Conservation (phyloP, 2,329 filamentous ascomycete species). For the Fonsecaea pedrosoi region DNA sequence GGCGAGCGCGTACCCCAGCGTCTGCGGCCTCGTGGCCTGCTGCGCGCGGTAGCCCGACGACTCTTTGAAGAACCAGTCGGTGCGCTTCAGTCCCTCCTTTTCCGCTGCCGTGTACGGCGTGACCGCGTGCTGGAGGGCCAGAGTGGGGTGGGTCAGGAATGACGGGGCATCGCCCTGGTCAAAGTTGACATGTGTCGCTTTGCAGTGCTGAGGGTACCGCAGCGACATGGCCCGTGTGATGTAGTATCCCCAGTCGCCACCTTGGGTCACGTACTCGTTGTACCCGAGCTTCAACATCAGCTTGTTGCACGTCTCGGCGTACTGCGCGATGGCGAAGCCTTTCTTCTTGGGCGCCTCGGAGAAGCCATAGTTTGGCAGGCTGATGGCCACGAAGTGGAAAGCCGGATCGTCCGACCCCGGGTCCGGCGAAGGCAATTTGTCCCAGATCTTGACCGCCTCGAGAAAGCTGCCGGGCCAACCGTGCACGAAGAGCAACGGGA, state of each 20-base stretch:
- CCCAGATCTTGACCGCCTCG: conserved; percentile 42
- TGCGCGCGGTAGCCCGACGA: conserved; percentile 61
- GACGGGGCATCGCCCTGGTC: conserved; percentile 57
- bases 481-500: conserved; percentile 40
- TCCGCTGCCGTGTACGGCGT: conserved; percentile 62
- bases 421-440: conserved; percentile 47
- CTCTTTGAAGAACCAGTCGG: conserved; percentile 63
- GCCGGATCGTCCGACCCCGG: conserved; percentile 49
- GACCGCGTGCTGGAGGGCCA: conserved; percentile 64
- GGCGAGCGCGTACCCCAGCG: conserved; percentile 70
- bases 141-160: conserved; percentile 60
- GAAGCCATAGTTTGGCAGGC: conserved; percentile 64
- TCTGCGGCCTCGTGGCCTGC: conserved; percentile 74
- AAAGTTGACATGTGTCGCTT: conserved; percentile 70
- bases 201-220: conserved; percentile 64
- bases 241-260: conserved; percentile 72
- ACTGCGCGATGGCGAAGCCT: conserved; percentile 66
- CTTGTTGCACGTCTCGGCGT: conserved; percentile 70
- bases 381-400: conserved; percentile 62
- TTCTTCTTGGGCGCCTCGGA: conserved; percentile 57
- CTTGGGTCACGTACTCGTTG: conserved; percentile 64
- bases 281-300: conserved; percentile 74
- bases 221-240: conserved; percentile 68
- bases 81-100: conserved; percentile 59
- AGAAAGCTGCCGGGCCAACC: conserved; percentile 40